These are phyloP conservation scores for Psilocybe mexicana DNA, from an alignment of 1,284 basidiomycete species.

Conservation along the genomic window DNA sequence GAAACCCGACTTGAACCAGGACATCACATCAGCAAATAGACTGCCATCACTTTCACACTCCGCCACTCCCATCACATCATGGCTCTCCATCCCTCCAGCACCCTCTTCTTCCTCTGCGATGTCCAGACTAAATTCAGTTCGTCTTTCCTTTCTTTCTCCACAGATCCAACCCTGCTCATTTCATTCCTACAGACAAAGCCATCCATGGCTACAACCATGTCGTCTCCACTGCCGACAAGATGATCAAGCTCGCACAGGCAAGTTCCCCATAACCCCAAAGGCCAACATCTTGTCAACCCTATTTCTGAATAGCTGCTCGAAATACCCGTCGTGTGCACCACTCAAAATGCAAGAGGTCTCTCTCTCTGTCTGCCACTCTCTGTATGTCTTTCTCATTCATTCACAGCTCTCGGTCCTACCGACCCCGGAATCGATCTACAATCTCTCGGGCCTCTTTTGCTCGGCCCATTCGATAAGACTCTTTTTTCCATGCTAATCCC, in stretches of 20 bases:
- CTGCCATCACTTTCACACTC: conserved; percentile 16
- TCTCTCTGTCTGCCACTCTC: not conserved
- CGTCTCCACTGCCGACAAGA: conserved; percentile 67
- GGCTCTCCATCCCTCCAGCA: conserved; percentile 38
- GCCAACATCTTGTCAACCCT: not conserved
- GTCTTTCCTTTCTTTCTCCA: conserved; percentile 24
- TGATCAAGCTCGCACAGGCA: conserved; percentile 78
- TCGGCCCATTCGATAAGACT: conserved; percentile 69
- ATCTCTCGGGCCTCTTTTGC: conserved; percentile 56
- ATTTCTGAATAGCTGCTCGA: conserved; percentile 51
- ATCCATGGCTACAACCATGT: conserved; percentile 75
- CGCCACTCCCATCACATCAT: conserved; percentile 9
- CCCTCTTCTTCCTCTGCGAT: conserved; percentile 80
- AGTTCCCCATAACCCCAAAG: conserved; percentile 2
- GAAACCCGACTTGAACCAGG: conserved; percentile 23
- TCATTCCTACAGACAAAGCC: conserved; percentile 39
- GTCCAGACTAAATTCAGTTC: conserved; percentile 76
- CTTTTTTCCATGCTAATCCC: conserved; percentile 84
- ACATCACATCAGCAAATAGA: conserved; percentile 13
- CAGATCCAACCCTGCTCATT: conserved; percentile 1
- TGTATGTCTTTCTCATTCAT: not conserved
- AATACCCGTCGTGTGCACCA: conserved; percentile 76
- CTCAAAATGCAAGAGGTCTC: conserved; percentile 81
- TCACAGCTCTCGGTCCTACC: conserved; percentile 69
- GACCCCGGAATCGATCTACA: conserved; percentile 64